Percentiles rank a stretch among this genome's conserved stretches.
Conservation (phyloP, 768 basidiomycete genomes). For the Crepidotus variabilis region DNA sequence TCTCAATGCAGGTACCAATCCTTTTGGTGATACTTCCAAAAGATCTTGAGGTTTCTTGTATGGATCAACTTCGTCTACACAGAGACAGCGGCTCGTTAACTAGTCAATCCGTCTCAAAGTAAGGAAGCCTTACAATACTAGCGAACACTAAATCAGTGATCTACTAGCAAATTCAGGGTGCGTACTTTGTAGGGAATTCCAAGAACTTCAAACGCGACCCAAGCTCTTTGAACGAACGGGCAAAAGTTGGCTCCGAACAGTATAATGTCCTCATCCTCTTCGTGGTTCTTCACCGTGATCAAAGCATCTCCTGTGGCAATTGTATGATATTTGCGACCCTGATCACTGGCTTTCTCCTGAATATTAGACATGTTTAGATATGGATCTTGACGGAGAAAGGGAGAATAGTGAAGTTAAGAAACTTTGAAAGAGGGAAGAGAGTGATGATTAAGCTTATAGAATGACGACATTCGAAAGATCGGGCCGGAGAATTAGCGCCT, state of each 20-base stretch:
- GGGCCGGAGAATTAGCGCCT: too few relatives aligned
- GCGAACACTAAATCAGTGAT: not conserved
- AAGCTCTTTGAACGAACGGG: slow-evolving; percentile 80
- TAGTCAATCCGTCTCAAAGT: not conserved
- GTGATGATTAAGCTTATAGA: too few relatives aligned
- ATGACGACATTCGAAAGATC: too few relatives aligned
- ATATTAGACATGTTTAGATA: not conserved
- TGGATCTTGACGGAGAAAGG: too few relatives aligned
- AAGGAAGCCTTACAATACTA: slow-evolving; percentile 18
- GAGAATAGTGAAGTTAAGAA: too few relatives aligned
- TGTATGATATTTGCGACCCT: slow-evolving; percentile 30
- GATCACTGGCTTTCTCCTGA: slow-evolving; percentile 15
- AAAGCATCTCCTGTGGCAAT: slow-evolving; percentile 47
- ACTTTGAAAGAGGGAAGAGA: too few relatives aligned
- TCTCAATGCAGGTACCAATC: slow-evolving; percentile 70
- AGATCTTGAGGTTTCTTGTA: slow-evolving; percentile 80
- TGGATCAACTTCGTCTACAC: slow-evolving; percentile 72
- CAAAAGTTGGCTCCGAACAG: slow-evolving; percentile 76
- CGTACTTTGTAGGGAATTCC: slow-evolving; percentile 67
- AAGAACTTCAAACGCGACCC: slow-evolving; percentile 71
- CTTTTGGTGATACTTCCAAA: slow-evolving; percentile 78
- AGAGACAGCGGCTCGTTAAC: not conserved
- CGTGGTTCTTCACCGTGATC: slow-evolving; percentile 50
- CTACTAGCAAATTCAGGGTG: not conserved
- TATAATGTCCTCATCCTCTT: slow-evolving; percentile 47